Conservation (phyloP, 2,329 filamentous ascomycete species). For the Sporothrix pseudoabietina region DNA sequence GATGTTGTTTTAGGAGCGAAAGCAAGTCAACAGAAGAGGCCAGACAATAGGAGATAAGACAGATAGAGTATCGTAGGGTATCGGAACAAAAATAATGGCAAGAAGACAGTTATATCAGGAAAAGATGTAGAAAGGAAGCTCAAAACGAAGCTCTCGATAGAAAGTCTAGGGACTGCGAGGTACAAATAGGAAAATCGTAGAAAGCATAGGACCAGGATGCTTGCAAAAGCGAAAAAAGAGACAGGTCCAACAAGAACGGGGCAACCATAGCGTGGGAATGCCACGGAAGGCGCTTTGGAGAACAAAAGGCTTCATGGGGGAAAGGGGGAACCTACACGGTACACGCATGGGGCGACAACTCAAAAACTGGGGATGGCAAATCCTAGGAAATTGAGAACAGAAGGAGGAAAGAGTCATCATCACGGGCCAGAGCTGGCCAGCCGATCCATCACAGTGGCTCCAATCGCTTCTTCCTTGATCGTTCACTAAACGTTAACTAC, state of each 20-base stretch:
- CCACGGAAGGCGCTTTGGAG: neutral
- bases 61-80: neutral
- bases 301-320: neutral
- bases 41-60: neutral
- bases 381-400: neutral
- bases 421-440: neutral
- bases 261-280: neutral
- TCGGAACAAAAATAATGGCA: neutral
- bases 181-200: neutral
- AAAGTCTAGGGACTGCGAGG: neutral
- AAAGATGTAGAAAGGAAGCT: neutral
- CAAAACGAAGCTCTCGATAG: neutral
- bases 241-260: neutral
- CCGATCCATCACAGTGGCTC: neutral
- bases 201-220: neutral
- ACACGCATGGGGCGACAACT: neutral
- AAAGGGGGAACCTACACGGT: neutral
- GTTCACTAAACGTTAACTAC: too few relatives aligned
- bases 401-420: neutral
- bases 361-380: neutral
- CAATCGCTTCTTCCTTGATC: neutral
- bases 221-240: neutral
- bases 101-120: neutral
- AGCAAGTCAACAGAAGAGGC: neutral
- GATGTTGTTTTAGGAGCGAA: neutral